Base-by-base conservation (phyloP, 495 filamentous ascomycete genomes). In the Daldinia childiae region DNA sequence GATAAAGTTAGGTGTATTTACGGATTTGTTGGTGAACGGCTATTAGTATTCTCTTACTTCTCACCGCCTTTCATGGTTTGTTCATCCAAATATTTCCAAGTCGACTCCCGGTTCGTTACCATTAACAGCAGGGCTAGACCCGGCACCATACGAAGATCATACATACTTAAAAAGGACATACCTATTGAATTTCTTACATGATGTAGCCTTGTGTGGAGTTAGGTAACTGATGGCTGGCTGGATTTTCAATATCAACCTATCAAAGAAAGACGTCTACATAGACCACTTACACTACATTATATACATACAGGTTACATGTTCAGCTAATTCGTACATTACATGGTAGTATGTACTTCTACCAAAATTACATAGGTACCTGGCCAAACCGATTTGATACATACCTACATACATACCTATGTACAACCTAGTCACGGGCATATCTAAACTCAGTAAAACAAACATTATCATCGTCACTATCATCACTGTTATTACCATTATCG, bases 61-160 rank as follows among this genome's bases (percentile, higher is more conserved):
- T 70, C 67, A 70, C 67, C 67, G 67, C 61, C 43, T 43, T 64
- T 70, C 38, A 60, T 24, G 6, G 26, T 54, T 36, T 30, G 19
- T 41, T 62, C n/a, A 24, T 51, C 24, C 21, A 32, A 56, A 29
- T 60, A 36, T 43, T 26, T 15, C 34, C 43, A 59, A 62, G 39
- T 58, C 21, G 34, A 17, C 17, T 61, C 29, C 17, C 32, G 17
- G 41, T 19, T 30, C 14, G 41, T 48, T 54, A 39, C 43, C 45
- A 59, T 66, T 30, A 15, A 21, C 45, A 54, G 32, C 64, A 43
- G 30, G 45, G 58, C 65, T 51, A 58, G 52, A 50, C 59, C 59
- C 43, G 56, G 51, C 32, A 64, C 60, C n/a, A 45, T 43, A 64
- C 19, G 66, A 69, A 64, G 59, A 69, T 64, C 66, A 59, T 19